phyloP scores from a whole-genome alignment of 108 stramenopile species.

The Nitzschia palea region DNA sequence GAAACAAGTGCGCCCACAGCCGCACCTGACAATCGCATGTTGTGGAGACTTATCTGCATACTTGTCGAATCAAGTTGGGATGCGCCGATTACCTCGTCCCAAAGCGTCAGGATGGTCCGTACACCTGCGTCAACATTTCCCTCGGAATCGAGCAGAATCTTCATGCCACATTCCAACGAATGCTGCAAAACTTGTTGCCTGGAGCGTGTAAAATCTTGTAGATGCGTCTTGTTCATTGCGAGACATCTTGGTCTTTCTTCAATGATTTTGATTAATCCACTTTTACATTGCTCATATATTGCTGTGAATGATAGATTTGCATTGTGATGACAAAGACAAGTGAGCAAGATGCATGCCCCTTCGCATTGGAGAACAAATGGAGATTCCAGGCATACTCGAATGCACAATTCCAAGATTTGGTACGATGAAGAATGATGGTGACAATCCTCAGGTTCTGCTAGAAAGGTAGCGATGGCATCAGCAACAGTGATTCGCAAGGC shows the following conservation, averaged over 20 bases:
- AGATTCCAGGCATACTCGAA: slow-evolving; percentile 17
- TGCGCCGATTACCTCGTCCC: neutral
- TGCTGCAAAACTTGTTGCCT: no score
- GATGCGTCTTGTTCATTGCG: no score
- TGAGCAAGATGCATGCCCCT: slow-evolving; percentile 18
- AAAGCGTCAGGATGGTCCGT: neutral
- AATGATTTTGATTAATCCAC: neutral
- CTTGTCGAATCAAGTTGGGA: neutral
- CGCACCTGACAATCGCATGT: slow-evolving; percentile 21
- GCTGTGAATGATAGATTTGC: neutral
- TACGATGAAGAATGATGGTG: neutral
- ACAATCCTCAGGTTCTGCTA: neutral
- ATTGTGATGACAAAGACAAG: neutral
- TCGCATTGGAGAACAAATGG: slow-evolving; percentile 35
- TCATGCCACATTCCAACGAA: slow-evolving; percentile 1
- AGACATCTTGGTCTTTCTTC: no score
- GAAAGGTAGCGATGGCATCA: neutral
- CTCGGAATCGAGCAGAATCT: neutral
- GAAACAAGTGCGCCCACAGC: slow-evolving; percentile 48
- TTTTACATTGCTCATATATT: neutral
- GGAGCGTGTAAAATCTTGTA: no score
- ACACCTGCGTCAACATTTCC: slow-evolving; percentile 1
- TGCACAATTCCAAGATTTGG: slow-evolving; percentile 21
- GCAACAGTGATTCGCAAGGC: neutral
- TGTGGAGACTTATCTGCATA: slow-evolving; percentile 6